Conservation (phyloP, 257 asterid species). For the Solanum ahanhuiri region DNA sequence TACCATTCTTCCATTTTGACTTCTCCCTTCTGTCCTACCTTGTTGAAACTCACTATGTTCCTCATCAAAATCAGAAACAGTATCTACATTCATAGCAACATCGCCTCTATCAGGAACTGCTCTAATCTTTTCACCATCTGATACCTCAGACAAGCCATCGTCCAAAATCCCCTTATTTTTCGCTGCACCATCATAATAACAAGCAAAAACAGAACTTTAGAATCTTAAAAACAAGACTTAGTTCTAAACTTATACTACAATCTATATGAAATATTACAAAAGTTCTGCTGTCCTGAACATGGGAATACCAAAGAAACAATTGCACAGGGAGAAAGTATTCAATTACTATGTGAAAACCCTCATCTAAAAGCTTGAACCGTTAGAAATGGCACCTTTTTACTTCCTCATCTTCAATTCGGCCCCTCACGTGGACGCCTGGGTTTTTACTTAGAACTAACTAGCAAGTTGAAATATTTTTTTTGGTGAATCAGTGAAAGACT, state of each 20-base stretch:
- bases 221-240: not conserved
- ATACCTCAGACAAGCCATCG: constrained; percentile 34
- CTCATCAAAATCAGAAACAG: constrained; percentile 29
- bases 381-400: not conserved
- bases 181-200: constrained; percentile 36
- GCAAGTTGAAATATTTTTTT: not conserved
- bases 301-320: not conserved
- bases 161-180: constrained; percentile 42
- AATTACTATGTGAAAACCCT: not conserved
- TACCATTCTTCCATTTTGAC: constrained; percentile 19
- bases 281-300: not conserved
- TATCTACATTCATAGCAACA: constrained; percentile 7
- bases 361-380: not conserved
- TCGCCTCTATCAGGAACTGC: constrained; percentile 27
- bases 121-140: constrained; percentile 27
- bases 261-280: not conserved
- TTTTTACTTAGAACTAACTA: not conserved
- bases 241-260: not conserved
- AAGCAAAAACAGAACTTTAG: not conserved
- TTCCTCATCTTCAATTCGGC: not conserved
- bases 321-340: not conserved
- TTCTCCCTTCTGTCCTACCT: constrained; percentile 6
- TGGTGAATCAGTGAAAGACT: not conserved
- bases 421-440: not conserved
- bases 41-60: constrained; percentile 19